Evolutionary conservation across 2,329 filamentous ascomycete genomes (phyloP).

Genomic region (Xylaria sp.): DNA sequence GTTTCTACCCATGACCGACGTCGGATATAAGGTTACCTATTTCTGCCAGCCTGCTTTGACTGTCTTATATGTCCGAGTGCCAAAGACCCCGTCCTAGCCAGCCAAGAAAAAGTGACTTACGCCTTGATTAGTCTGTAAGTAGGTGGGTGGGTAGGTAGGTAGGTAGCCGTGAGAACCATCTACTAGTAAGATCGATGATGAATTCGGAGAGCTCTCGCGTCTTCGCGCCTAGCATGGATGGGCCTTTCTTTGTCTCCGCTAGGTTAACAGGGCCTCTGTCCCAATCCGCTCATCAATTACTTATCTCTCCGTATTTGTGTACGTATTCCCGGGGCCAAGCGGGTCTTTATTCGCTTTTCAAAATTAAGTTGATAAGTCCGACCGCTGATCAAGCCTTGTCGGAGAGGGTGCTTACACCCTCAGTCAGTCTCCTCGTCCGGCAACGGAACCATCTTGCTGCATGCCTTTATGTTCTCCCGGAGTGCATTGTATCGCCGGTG

Average conservation of each 20-base stretch:
- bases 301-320: constrained; percentile 4
- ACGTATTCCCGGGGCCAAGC: constrained; percentile 18
- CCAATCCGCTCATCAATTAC: background rate
- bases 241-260: background rate
- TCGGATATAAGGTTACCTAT: too few relatives aligned
- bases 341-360: constrained; percentile 17
- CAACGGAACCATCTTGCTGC: background rate
- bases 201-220: background rate
- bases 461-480: background rate
- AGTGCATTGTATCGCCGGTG: background rate
- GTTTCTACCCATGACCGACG: background rate
- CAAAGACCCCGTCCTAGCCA: too few relatives aligned
- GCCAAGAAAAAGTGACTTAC: background rate
- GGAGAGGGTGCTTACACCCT: constrained; percentile 1
- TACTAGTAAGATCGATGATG: background rate
- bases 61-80: background rate
- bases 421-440: background rate
- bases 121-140: background rate
- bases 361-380: constrained; percentile 15
- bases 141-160: background rate
- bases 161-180: constrained; percentile 1
- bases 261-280: background rate
- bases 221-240: constrained; percentile 1
- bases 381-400: background rate
- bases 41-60: background rate